These are phyloP conservation scores for Fusarium heterosporum DNA, from an alignment of 2,329 filamentous ascomycete species.

Conservation along the genomic window DNA sequence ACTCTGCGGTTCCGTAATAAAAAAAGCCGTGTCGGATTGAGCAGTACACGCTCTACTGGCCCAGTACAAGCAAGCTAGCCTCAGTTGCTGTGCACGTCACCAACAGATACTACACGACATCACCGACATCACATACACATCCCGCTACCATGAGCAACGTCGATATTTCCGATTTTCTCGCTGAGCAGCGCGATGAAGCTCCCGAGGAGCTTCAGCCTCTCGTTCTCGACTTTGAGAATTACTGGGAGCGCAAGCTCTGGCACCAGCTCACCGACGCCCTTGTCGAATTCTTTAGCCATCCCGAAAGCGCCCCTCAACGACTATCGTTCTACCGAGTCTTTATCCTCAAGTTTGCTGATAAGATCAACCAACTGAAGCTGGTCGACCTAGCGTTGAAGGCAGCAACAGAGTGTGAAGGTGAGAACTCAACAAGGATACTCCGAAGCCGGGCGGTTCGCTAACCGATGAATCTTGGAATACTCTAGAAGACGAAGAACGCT, in stretches of 20 bases:
- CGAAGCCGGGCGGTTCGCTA: constrained; percentile 23
- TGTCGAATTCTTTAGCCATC: constrained; percentile 86
- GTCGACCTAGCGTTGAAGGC: constrained; percentile 90
- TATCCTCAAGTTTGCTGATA: constrained; percentile 95
- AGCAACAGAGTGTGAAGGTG: constrained; percentile 85
- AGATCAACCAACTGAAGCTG: constrained; percentile 98
- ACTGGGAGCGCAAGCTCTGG: constrained; percentile 99
- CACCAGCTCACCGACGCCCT: constrained; percentile 95
- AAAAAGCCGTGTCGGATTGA: background rate
- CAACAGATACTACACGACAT: constrained; percentile 19
- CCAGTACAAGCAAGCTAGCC: constrained; percentile 41
- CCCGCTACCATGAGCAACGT: constrained; percentile 78
- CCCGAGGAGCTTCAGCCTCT: constrained; percentile 88
- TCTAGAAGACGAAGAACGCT: constrained; percentile 85
- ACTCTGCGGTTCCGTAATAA: background rate
- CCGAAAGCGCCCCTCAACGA: constrained; percentile 84
- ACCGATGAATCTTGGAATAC: constrained; percentile 14
- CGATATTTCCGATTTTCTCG: constrained; percentile 90
- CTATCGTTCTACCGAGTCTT: constrained; percentile 94
- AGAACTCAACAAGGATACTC: constrained; percentile 26
- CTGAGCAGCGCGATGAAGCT: constrained; percentile 87
- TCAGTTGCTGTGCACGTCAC: constrained; percentile 40
- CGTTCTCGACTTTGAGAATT: constrained; percentile 93
- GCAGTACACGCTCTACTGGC: constrained; percentile 11
- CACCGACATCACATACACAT: constrained; percentile 29